phyloP scores from a whole-genome alignment of 768 basidiomycete genomes.

The Lactarius sp. region DNA sequence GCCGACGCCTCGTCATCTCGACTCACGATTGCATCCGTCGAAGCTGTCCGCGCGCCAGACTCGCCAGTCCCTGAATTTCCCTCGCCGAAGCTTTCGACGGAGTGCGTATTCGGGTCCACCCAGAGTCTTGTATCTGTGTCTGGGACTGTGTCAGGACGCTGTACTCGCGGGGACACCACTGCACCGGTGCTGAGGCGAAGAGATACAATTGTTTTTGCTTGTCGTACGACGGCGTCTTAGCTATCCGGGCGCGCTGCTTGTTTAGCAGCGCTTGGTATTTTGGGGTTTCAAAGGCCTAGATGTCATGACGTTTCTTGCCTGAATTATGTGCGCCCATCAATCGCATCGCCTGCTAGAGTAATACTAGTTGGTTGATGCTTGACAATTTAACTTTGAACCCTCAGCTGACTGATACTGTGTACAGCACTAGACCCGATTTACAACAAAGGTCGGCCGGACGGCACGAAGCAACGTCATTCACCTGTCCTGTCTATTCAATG shows the following conservation, averaged over 20 bases:
- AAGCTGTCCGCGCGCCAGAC: slow-evolving; percentile 24
- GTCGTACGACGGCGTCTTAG: background rate
- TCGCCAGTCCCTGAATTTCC: slow-evolving; percentile 21
- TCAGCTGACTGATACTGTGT: too few species aligned
- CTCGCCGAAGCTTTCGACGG: slow-evolving; percentile 14
- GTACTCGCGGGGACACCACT: background rate
- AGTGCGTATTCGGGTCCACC: slow-evolving; percentile 18
- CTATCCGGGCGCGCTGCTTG: background rate
- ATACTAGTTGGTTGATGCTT: too few species aligned
- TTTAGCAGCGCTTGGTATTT: background rate
- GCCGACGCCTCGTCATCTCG: slow-evolving; percentile 1
- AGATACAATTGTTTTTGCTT: background rate
- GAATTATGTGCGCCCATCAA: too few species aligned
- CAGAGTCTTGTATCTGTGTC: slow-evolving; percentile 15
- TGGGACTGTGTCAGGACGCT: background rate
- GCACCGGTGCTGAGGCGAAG: slow-evolving; percentile 4
- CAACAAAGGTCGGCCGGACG: too few species aligned
- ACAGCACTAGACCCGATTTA: too few species aligned
- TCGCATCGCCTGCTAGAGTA: too few species aligned
- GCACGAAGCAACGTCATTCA: too few species aligned
- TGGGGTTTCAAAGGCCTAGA: background rate
- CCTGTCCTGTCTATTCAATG: too few species aligned
- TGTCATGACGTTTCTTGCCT: background rate
- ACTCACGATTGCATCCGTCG: slow-evolving; percentile 11
- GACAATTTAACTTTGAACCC: too few species aligned